A percentile compares a stretch with the other conserved stretches of the same genome.
These are phyloP conservation scores for Boletus insuetus DNA, from an alignment of 768 basidiomycete species.

Conservation along the genomic window DNA sequence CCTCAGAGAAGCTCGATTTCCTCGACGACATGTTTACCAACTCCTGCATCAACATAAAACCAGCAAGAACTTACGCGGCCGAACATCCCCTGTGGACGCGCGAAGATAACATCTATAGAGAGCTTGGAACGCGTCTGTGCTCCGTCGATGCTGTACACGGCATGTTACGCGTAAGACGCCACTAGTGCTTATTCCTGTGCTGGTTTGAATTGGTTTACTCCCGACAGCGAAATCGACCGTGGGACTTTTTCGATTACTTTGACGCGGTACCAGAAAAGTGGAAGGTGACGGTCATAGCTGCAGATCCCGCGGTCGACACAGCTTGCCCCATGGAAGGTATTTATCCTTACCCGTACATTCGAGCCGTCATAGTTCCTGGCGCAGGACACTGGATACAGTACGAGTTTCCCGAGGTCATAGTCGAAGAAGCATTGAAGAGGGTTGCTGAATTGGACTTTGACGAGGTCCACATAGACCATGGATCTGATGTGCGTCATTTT, in stretches of 20 bases:
- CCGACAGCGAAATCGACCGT: constrained; percentile 13
- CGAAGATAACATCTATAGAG: constrained; percentile 2
- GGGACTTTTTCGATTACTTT: constrained; percentile 15
- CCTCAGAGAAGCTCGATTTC: neutral
- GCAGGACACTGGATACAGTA: constrained; percentile 27
- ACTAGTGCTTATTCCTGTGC: neutral
- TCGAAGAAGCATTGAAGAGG: constrained; percentile 15
- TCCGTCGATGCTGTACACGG: constrained; percentile 1
- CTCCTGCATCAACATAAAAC: neutral
- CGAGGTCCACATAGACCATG: too few species aligned
- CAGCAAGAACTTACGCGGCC: neutral
- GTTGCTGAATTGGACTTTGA: constrained; percentile 8
- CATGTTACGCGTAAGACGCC: constrained; percentile 5
- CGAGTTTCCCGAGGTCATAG: constrained; percentile 22
- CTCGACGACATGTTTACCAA: neutral
- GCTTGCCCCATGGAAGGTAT: too few species aligned
- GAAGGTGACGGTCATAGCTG: too few species aligned
- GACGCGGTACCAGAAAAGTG: constrained; percentile 6
- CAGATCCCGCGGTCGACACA: too few species aligned
- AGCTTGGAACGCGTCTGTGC: constrained; percentile 12
- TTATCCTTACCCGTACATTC: constrained; percentile 10
- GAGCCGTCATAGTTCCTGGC: constrained; percentile 7
- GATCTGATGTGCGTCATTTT: too few species aligned
- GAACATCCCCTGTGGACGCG: constrained; percentile 18
- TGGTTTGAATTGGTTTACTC: neutral